A percentile compares a stretch with the other conserved stretches of the same genome.
These are phyloP conservation scores for slime mould (Dictyostelium discoideum) DNA, from an alignment of 78 protist genomes.

Conservation along the genomic window dicty_2.7 NC_007088.5:4029001-4029500, in stretches of 20 bases:
- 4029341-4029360: background rate
- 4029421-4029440: background rate
- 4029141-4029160: background rate
- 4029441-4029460: background rate
- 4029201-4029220: background rate
- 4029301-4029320: background rate
- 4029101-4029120: conserved; percentile 10
- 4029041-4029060: background rate
- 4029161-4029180: background rate
- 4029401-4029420: background rate
- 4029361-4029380: background rate
- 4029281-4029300: background rate
- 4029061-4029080: conserved; percentile 13
- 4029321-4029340: background rate
- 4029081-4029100: background rate
- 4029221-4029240: background rate
- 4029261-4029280: background rate
- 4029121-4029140: background rate
- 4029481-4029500: background rate
- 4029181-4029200: background rate
- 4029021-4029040: background rate
- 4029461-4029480: background rate
- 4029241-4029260: background rate
- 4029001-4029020: background rate
- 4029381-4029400: background rate